phyloP scores from a whole-genome alignment of 2,329 filamentous ascomycete genomes.

The Penicillium oxalicum region DNA sequence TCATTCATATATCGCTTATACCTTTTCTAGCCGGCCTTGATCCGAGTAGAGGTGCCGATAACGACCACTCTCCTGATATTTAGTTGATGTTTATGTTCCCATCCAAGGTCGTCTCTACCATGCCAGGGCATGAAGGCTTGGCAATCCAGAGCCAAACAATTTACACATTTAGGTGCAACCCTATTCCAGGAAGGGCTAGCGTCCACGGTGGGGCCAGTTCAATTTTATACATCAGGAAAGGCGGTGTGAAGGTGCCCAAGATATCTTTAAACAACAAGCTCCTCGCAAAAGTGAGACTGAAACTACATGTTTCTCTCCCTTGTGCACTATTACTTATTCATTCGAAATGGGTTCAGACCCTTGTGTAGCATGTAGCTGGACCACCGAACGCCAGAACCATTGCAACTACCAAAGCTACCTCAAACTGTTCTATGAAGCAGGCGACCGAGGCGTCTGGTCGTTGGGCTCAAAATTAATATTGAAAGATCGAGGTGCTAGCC shows the following conservation, averaged over 20 bases:
- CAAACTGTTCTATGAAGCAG: constrained; percentile 19
- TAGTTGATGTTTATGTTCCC: too few relatives aligned
- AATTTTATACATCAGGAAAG: background rate
- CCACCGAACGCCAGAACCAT: constrained; percentile 8
- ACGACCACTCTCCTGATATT: too few relatives aligned
- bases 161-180: too few relatives aligned
- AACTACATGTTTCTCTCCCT: background rate
- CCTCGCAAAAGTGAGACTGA: background rate
- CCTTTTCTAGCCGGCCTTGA: too few relatives aligned
- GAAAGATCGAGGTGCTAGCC: constrained; percentile 21
- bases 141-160: too few relatives aligned
- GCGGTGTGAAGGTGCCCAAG: background rate
- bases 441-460: constrained; percentile 26
- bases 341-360: constrained; percentile 5
- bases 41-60: too few relatives aligned
- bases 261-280: background rate
- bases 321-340: background rate
- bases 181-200: too few relatives aligned
- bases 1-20: too few relatives aligned
- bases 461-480: constrained; percentile 26
- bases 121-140: too few relatives aligned
- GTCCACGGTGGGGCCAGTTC: too few relatives aligned
- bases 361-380: constrained; percentile 19
- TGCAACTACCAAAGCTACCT: constrained; percentile 17
- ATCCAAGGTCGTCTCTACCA: too few relatives aligned